Evolutionary conservation across 345 rosid genomes (phyloP).

Genomic region (Clarkia xantiana): DNA sequence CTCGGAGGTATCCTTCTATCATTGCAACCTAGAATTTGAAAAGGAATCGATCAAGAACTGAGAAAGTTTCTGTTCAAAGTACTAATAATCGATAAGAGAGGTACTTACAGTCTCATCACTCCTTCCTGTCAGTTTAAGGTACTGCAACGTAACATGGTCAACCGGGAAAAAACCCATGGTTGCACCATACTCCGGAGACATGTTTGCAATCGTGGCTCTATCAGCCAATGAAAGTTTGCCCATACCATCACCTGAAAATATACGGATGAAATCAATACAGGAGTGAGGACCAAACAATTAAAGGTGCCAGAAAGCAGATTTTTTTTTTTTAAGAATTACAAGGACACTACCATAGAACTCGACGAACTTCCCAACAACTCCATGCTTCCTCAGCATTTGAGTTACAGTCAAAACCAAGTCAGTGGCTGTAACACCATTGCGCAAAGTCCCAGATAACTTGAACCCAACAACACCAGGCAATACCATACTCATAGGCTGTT

Average conservation of each 20-base stretch:
- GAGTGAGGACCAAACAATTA: not conserved
- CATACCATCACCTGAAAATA: constrained; percentile 80
- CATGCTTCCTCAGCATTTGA: too few relatives aligned
- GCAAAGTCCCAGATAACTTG: constrained; percentile 71
- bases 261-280: constrained; percentile 5
- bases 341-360: constrained; percentile 94
- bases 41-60: not conserved
- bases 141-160: constrained; percentile 86
- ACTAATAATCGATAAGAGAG: not conserved
- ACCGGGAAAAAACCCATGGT: constrained; percentile 99
- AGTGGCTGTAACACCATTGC: constrained; percentile 90
- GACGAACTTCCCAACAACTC: constrained; percentile 97
- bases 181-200: constrained; percentile 99
- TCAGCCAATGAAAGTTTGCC: constrained; percentile 83
- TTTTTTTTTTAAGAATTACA: too few relatives aligned
- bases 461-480: constrained; percentile 96
- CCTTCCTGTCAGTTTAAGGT: constrained; percentile 91
- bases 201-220: constrained; percentile 96
- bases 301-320: constrained; percentile 5
- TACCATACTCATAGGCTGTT: constrained; percentile 99
- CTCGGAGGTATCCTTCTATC: constrained; percentile 92
- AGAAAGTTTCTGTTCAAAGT: not conserved
- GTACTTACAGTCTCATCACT: constrained; percentile 84
- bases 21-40: constrained; percentile 44
- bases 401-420: constrained; percentile 96